Evolutionary conservation across 2,329 filamentous ascomycete species (phyloP), one percentile per base, ranked within the genome.

Genomic region (Penicillium brevicompactum): DNA sequence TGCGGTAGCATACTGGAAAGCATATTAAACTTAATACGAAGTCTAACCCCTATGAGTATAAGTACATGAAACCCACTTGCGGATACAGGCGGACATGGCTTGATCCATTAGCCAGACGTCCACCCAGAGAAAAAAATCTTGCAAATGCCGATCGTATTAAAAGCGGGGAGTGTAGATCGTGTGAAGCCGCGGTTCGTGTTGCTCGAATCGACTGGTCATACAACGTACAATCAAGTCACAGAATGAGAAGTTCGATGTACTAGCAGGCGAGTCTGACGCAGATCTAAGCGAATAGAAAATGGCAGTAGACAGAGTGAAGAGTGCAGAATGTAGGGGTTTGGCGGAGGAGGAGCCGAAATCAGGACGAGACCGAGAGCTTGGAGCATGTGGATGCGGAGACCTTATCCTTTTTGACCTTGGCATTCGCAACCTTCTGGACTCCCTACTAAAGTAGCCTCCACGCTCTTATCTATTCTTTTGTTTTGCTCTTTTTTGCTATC

Each of bases 101-200:
- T 45, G 22, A 16, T 45, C 32, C 43, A 41, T 16, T 16, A 40
- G 16, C 38, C 38, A n/a, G 18, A 41, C 4, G 8, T 41, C 38
- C 38, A 18, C 16, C 9, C 18, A 18, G 18, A 41, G n/a, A 21
- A 40, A 13, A 7, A 40, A 32, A 22, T 22, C 40, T 16, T 24
- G 41, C 40, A 30, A 37, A n/a, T 32, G 49, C 31, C 41, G 49
- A 51, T 51, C 49, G 21, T 34, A 11, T 34, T 32, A 27, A 30
- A 37, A 30, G 41, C 18, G 32, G 42, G 42, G 32, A 18, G 32
- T 37, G 46, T 16, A 49, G 40, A 46, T 54, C 41, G 40, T 46
- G 51, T 54, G 51, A 56, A 47, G 44, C 53, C 53, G 53, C 49
- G 53, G 49, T 45, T 53, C 32, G 6, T n/a, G 13, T n/a, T 5